Base-by-base conservation (phyloP, 2,329 filamentous ascomycete species). In the Alternaria dauci region DNA sequence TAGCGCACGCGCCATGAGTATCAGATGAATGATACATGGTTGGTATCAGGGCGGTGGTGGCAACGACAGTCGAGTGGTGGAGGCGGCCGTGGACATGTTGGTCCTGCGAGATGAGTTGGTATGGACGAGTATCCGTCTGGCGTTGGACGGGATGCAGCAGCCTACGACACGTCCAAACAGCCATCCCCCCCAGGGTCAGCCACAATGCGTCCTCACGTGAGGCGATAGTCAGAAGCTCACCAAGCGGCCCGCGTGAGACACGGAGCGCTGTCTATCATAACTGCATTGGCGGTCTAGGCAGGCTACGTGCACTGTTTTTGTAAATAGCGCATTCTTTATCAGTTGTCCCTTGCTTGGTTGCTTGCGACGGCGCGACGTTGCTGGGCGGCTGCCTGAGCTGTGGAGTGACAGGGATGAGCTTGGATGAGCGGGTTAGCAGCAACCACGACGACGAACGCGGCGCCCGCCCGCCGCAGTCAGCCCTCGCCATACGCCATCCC, bases 231-330 rank as follows among this genome's bases (percentile, higher is more conserved):
- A 62, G 63, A 58, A 65, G 63, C 42, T 26, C 60, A 59, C 52
- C 42, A 18, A 36, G 39, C 43, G 50, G 60, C 41, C 54, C 67
- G 66, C 68, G 69, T 69, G 67, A 70, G 70, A 53, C 58, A 52
- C 42, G 32, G 41, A 47, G 48, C 23, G 51, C 39, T 56, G 57
- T 44, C 55, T 42, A 61, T 55, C 58, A 47, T 43, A 42, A 52
- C 58, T 58, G 32, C 23, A 34, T 47, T 28, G 55, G 58, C 46
- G 51, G 53, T 52, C 55, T 54, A 26, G 60, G 58, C 26, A 41
- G 28, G 47, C 42, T 44, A 38, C 41, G 56, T 52, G 51, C 32
- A 48, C 59, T 52, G 36, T 52, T 47, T 5, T 12, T 3, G 28
- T 32, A 43, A 26, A 32, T 54, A 55, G 67, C 61, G 63, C 65